Percentiles rank a stretch among this genome's conserved stretches.
Conservation (phyloP, 345 rosid species). For the Adansonia digitata region DNA sequence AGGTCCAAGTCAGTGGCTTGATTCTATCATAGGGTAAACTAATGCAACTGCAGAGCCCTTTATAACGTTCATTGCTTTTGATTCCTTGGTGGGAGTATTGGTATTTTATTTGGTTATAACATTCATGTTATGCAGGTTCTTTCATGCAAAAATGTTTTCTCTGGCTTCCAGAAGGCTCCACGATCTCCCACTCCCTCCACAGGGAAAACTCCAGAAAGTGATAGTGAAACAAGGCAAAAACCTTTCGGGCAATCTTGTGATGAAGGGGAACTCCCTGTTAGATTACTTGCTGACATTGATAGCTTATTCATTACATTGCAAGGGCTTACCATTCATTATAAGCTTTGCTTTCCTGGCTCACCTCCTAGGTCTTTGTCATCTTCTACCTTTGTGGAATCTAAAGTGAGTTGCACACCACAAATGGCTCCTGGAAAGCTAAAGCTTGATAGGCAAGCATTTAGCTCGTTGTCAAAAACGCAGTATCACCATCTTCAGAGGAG, state of each 20-base stretch:
- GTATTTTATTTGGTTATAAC: not conserved
- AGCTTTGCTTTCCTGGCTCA: constrained; percentile 63
- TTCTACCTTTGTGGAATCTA: constrained; percentile 40
- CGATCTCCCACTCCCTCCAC: constrained; percentile 81
- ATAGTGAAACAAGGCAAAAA: constrained; percentile 63
- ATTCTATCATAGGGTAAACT: not conserved
- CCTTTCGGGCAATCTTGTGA: constrained; percentile 41
- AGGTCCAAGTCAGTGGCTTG: not conserved
- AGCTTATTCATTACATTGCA: constrained; percentile 62
- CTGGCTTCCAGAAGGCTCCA: constrained; percentile 85
- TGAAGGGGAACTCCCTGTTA: constrained; percentile 61
- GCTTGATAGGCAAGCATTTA: constrained; percentile 53
- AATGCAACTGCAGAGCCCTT: not conserved
- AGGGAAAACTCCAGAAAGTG: constrained; percentile 66
- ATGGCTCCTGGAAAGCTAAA: constrained; percentile 51
- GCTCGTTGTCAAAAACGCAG: constrained; percentile 40
- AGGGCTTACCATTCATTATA: constrained; percentile 78
- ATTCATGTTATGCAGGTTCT: constrained; percentile 50
- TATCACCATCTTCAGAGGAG: constrained; percentile 61
- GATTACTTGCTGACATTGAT: constrained; percentile 78
- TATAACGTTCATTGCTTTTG: not conserved
- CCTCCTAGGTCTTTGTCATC: constrained; percentile 47
- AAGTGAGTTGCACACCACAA: constrained; percentile 39
- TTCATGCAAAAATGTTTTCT: constrained; percentile 79
- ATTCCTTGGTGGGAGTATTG: not conserved